Evolutionary conservation across 2,329 filamentous ascomycete species (phyloP).

Genomic region (Xylaria sp.): DNA sequence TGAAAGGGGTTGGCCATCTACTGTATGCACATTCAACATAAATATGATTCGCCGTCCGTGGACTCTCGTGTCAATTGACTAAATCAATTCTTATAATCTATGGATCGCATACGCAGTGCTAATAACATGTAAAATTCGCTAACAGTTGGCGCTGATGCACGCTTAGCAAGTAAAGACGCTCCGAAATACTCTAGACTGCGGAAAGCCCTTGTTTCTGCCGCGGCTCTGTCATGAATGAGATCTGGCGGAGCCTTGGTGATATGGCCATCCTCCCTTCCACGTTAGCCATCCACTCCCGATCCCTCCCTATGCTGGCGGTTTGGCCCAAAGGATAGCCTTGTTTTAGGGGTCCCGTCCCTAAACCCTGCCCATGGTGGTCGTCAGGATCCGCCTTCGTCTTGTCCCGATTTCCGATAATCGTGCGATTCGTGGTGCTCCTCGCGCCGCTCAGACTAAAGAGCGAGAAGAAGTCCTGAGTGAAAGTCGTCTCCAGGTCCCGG

Average conservation of each 20-base stretch:
- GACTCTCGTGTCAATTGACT: no score
- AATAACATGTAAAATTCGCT: no score
- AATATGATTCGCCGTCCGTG: no score
- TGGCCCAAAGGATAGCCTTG: slow-evolving; percentile 14
- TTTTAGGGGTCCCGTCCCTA: slow-evolving; percentile 7
- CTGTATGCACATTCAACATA: no score
- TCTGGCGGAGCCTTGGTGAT: slow-evolving; percentile 22
- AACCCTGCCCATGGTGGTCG: slow-evolving; percentile 3
- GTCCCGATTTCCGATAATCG: slow-evolving; percentile 32
- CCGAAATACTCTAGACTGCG: neutral
- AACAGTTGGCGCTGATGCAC: no score
- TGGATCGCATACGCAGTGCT: no score
- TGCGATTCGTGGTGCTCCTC: slow-evolving; percentile 32
- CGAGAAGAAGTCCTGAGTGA: slow-evolving; percentile 51
- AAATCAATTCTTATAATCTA: no score
- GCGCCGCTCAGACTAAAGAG: slow-evolving; percentile 36
- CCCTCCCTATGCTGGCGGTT: slow-evolving; percentile 23
- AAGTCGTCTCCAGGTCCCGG: slow-evolving; percentile 49
- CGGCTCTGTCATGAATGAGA: slow-evolving; percentile 28
- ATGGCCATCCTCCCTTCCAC: slow-evolving; percentile 18
- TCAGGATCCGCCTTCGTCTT: neutral
- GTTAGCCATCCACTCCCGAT: slow-evolving; percentile 18
- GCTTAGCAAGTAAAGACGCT: no score
- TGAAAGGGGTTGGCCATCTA: no score
- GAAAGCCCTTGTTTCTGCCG: slow-evolving; percentile 10